Evolutionary conservation across 2,329 filamentous ascomycete genomes (phyloP).

Genomic region (Metarhizium brunneum): DNA sequence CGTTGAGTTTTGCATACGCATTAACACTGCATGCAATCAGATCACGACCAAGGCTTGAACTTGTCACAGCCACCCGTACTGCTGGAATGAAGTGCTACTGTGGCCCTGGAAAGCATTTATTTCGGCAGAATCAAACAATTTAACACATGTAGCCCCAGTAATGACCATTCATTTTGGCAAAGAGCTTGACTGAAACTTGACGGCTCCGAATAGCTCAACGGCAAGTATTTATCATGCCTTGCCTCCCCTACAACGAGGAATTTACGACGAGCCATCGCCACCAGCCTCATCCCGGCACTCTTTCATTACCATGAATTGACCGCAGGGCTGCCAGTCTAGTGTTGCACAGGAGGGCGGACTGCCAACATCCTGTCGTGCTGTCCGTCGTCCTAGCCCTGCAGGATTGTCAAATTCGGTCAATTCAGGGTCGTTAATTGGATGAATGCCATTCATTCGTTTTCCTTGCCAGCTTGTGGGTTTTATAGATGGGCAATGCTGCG

Average conservation of each 20-base stretch:
- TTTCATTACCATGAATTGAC: background rate
- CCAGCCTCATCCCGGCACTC: background rate
- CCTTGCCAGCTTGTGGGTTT: background rate
- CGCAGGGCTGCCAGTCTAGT: background rate
- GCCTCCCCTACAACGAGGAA: background rate
- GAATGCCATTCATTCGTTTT: background rate
- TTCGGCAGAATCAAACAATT: background rate
- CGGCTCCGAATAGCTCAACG: background rate
- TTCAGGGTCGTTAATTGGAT: conserved; percentile 16
- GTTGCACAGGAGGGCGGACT: background rate
- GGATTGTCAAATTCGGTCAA: conserved; percentile 16
- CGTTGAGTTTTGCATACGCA: background rate
- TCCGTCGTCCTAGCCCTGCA: background rate
- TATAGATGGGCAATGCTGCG: background rate
- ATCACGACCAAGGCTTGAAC: background rate
- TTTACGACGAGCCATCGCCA: background rate
- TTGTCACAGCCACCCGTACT: background rate
- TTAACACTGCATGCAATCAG: background rate
- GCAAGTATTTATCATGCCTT: background rate
- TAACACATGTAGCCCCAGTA: background rate
- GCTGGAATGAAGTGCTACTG: no score
- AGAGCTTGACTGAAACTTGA: background rate
- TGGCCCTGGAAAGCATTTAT: background rate
- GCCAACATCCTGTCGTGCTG: background rate
- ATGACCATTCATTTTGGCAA: background rate